Base-by-base conservation (phyloP, 2,329 filamentous ascomycete genomes). In the Tympanopsis confertula region DNA sequence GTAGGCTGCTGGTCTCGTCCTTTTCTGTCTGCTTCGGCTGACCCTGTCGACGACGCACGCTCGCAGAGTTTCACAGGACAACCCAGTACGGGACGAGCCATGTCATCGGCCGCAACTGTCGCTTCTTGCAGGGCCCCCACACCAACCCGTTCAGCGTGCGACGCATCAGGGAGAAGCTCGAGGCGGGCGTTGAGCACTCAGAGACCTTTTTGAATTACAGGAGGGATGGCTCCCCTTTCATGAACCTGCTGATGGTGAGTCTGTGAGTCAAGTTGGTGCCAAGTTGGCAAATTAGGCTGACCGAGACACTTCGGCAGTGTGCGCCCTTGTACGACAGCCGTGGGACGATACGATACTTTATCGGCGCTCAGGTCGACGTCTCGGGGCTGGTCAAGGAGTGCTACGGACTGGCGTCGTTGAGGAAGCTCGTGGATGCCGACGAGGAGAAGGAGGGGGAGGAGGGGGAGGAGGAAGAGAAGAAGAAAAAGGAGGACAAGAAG, bases 351-450 rank as follows among this genome's bases (percentile, higher is more conserved):
- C 50, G 50, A 35, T 55, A 55, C 41, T 44, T 47, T 35, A 52
- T 55, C 39, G 52, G 52, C 12, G 52, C 50, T 10, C 52, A 55
- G 68, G 22, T 26, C 22, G 22, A 26, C 22, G 22, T 81, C n/a
- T 76, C 69, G 18, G 71, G 74, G 10, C 58, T 82, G 4, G 68
- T 74, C 20, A 77, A 76, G 47, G 72, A 79, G 20, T 69, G 67
- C 45, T 64, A 68, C 2, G 74, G 76, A 33, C 65, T 82, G 41
- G 72, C 77, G 24, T 75, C 71, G 0, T 57, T 80, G 20, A 61
- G 62, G 38, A 57, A 58, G 24, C 55, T 75, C 33, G 56, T 66
- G 2, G 47, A 58, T 22, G 49, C 54, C 32, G 36, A 35, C 14
- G 45, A 38, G 42, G 54, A 37, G 48, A 52, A 42, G 32, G 42